These are phyloP conservation scores for Cenococcum geophilum DNA, from an alignment of 495 filamentous ascomycete genomes.

Conservation along the genomic window DNA sequence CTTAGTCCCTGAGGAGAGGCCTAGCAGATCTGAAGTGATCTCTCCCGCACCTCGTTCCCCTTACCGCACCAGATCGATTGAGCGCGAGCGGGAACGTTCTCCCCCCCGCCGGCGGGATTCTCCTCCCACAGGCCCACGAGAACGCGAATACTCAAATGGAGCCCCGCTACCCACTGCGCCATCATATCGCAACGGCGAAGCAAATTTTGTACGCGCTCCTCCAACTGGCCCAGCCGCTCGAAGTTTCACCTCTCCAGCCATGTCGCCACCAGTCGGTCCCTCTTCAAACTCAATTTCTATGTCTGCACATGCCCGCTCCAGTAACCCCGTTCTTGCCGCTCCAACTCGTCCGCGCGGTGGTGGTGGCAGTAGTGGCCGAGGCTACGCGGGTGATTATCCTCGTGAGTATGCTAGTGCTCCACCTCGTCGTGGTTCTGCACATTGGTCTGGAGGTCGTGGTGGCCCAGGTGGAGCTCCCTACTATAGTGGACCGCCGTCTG, in stretches of 20 bases:
- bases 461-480: slow-evolving; percentile 9
- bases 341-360: slow-evolving; percentile 56
- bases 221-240: slow-evolving; percentile 39
- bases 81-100: slow-evolving; percentile 15
- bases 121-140: slow-evolving; percentile 30
- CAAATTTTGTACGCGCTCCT: slow-evolving; percentile 31
- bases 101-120: slow-evolving; percentile 28
- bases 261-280: slow-evolving; percentile 46
- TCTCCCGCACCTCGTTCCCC: slow-evolving; percentile 26
- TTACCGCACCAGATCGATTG: slow-evolving; percentile 12
- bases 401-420: slow-evolving; percentile 28
- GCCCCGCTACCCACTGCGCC: slow-evolving; percentile 28
- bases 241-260: slow-evolving; percentile 35
- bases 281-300: slow-evolving; percentile 43
- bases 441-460: slow-evolving; percentile 30
- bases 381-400: slow-evolving; percentile 35
- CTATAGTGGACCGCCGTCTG: slow-evolving; percentile 22
- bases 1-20: slow-evolving; percentile 18
- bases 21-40: slow-evolving; percentile 15
- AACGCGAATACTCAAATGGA: slow-evolving; percentile 16
- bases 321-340: slow-evolving; percentile 49
- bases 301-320: slow-evolving; percentile 47
- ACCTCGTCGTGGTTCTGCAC: slow-evolving; percentile 28
- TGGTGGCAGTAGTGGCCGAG: slow-evolving; percentile 26
- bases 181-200: slow-evolving; percentile 34